Base-by-base conservation (phyloP, 768 basidiomycete species). In the Udeniomyces megalosporus region DNA sequence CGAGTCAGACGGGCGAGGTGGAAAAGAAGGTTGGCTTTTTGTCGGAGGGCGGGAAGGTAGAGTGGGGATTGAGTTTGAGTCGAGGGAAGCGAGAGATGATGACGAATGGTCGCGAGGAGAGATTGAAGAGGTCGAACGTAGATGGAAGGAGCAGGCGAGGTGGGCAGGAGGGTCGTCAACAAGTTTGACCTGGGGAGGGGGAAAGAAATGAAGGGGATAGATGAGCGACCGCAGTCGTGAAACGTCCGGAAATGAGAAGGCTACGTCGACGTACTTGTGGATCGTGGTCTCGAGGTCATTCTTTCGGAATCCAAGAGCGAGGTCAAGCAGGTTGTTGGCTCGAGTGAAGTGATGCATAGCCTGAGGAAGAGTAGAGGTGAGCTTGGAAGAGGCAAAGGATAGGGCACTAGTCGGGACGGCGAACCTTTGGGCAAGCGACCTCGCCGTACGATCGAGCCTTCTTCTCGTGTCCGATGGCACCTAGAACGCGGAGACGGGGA, bases 341-440 rank as follows among this genome's bases (percentile, higher is more conserved):
- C 71, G 69, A 22, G 65, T 67, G 24, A 71, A 68, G 52, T 72
- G 71, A 51, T 74, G 73, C 50, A 70, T 68, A 1, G 73, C 70
- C 63, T 67, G 31, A 17, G 8, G 10, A 42, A 42, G 8, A 42
- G 17, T 17, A 42, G 17, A 42, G 38, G 17, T 42, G 17, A 42
- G 38, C n/a, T n/a, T 10, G 38, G 22, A 1, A 22, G n/a, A 29
- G 10, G 35, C 14, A 29, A 42, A 17, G 38, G 38, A 42, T 42
- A 17, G 38, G 38, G 8, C 10, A 42, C 8, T 8, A 2, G 24
- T 52, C 31, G 50, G 28, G 50, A 14, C 24, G 50, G 50, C 22
- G 31, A 5, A 52, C 61, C 56, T 63, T 63, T 53, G 62, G 34
- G 49, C 56, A 57, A 11, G 62, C 26, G 29, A 35, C 60, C 11